These are phyloP conservation scores for Yamadazyma nakazawae DNA, from an alignment of 805 yeast species.

Conservation along the genomic window DNA sequence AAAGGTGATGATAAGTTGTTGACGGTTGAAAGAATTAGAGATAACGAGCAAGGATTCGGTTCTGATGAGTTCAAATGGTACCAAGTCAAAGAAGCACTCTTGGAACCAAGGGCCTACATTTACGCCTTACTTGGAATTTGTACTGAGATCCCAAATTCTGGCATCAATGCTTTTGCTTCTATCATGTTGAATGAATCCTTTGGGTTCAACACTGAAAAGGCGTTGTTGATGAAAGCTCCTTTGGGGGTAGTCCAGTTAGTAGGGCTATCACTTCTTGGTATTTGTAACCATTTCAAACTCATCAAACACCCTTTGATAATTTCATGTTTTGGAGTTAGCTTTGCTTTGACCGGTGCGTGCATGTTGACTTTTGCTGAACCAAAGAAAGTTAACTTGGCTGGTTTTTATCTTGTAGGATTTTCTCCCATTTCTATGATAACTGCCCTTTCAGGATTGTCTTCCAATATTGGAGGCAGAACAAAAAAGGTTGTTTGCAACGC, in stretches of 20 bases:
- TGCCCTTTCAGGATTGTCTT: constrained; percentile 35
- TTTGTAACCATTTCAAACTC: constrained; percentile 2
- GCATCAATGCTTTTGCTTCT: constrained; percentile 31
- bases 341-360: constrained; percentile 25
- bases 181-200: constrained; percentile 25
- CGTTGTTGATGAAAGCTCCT: constrained; percentile 46
- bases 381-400: constrained; percentile 24
- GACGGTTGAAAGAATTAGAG: constrained; percentile 30
- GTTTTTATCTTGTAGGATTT: constrained; percentile 31
- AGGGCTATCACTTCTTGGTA: constrained; percentile 30
- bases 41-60: constrained; percentile 42
- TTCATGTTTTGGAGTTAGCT: constrained; percentile 21
- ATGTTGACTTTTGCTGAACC: constrained; percentile 42
- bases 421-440: constrained; percentile 22
- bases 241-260: constrained; percentile 45
- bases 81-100: constrained; percentile 35
- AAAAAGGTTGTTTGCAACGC: constrained; percentile 49
- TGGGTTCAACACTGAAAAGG: constrained; percentile 24
- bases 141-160: constrained; percentile 33
- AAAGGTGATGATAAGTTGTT: constrained; percentile 29
- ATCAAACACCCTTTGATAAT: constrained; percentile 10
- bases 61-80: constrained; percentile 31
- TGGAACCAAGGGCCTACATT: constrained; percentile 32
- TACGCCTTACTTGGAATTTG: constrained; percentile 25
- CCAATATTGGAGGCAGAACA: constrained; percentile 55